Evolutionary conservation across 768 basidiomycete species (phyloP), one percentile per base, ranked within the genome.

Genomic region (Lactifluus rugatus): DNA sequence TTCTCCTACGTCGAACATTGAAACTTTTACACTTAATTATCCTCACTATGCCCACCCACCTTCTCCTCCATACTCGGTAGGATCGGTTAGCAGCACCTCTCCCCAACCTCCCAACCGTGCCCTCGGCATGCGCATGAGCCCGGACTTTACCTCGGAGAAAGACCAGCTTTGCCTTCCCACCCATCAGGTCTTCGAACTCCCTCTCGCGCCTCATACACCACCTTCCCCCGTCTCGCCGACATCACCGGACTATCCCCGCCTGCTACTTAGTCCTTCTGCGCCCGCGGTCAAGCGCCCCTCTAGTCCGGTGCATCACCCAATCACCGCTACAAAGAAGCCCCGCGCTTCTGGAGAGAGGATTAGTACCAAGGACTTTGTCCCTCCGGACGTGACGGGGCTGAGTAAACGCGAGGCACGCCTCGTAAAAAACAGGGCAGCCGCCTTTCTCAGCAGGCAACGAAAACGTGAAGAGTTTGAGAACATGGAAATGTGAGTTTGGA

Each of bases 401-500:
- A 84, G 79, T 77, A 93, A 93, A 72, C 88, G 91, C 51, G 91
- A 93, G 73, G 91, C 91, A 60, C 83, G 91, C 52, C 79, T 93
- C 9, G 87, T 93, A 57, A 93, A 93, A 78, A 93, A 93, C 74
- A 81, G 91, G 56, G 91, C 91, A 13, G 91, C 91, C 11, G 91
- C 91, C 58, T 93, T 93, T 75, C 84, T 93, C 68, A 87, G 84
- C 72, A 78, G 91, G 69, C 91, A 93, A 71, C 79, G 91, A 66
- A 93, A 93, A 72, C 82, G 91, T 56, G 91, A 93, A 73, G 90
- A 93, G 74, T 93, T 91, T 67, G 91, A 93, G 73, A 76, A 69
- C 66, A 92, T 93, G 88, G 91, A 93, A 77, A 73, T 87, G 89
- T 92, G 74, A 74, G 87, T 83, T 56, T 66, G 58, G 54, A 53